Evolutionary conservation across 176 grass and related monocot genomes (phyloP).

Genomic region (Cenchrus fungigraminus): DNA sequence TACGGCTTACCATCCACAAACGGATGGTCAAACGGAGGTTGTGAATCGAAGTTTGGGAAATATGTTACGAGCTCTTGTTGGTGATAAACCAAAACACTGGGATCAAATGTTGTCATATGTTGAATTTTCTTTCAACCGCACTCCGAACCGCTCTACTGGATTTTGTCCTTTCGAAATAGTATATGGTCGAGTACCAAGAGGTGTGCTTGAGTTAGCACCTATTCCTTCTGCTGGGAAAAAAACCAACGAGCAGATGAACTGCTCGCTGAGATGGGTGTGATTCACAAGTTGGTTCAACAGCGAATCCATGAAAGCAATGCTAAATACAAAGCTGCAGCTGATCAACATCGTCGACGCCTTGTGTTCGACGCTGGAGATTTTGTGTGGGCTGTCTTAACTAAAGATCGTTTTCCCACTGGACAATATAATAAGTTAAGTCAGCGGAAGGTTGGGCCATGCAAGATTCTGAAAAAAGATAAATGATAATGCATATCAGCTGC

Average conservation of each 20-base stretch:
- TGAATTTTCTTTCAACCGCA: conserved; percentile 3
- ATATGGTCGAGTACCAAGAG: not conserved
- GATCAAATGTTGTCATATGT: not conserved
- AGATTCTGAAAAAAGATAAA: too few species aligned
- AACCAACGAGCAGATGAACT: not conserved
- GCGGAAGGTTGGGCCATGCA: too few species aligned
- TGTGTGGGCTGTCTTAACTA: conserved; percentile 9
- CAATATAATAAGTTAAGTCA: too few species aligned
- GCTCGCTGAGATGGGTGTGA: not conserved
- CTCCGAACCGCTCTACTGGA: conserved; percentile 8
- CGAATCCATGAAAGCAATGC: not conserved
- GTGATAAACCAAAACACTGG: conserved; percentile 28
- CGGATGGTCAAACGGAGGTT: not conserved
- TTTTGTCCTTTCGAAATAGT: conserved; percentile 23
- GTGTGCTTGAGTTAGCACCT: not conserved
- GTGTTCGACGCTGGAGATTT: not conserved
- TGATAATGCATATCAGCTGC: not conserved
- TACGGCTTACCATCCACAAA: not conserved
- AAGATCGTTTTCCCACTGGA: not conserved
- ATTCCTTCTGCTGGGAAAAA: not conserved
- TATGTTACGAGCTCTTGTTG: conserved; percentile 6
- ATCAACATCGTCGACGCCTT: not conserved
- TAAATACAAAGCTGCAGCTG: conserved; percentile 10
- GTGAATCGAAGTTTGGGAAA: conserved; percentile 7
- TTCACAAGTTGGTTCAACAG: conserved; percentile 13